Conservation (phyloP, 371 early-diverging fungal species). For the Neoconidiobolus thromboides region DNA sequence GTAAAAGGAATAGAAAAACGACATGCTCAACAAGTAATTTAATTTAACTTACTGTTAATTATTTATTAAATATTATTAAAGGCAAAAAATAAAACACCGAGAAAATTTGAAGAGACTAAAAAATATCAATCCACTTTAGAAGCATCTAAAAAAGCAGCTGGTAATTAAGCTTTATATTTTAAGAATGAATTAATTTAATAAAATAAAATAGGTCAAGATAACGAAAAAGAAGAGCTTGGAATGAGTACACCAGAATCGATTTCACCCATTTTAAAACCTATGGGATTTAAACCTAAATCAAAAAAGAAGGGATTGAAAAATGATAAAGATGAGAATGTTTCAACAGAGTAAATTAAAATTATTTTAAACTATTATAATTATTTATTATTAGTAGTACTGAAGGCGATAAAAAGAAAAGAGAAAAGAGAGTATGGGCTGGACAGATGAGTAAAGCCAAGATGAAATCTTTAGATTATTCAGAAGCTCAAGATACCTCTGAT, state of each 20-base stretch:
- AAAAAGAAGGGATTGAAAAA: slow-evolving; percentile 30
- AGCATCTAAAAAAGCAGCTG: slow-evolving; percentile 38
- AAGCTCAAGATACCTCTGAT: slow-evolving; percentile 12
- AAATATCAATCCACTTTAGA: slow-evolving; percentile 55
- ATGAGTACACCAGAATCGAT: neutral
- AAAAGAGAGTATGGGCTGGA: slow-evolving; percentile 43
- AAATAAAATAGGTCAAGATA: neutral
- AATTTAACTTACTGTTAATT: slow-evolving; percentile 13
- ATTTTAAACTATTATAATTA: neutral
- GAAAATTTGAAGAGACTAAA: slow-evolving; percentile 67
- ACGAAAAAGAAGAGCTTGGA: slow-evolving; percentile 5
- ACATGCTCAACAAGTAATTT: slow-evolving; percentile 14
- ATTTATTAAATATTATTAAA: slow-evolving; percentile 19
- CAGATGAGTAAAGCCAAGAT: slow-evolving; percentile 38
- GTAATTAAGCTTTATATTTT: slow-evolving; percentile 11
- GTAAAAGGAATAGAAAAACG: slow-evolving; percentile 22
- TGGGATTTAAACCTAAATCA: slow-evolving; percentile 10
- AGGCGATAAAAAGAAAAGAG: slow-evolving; percentile 17
- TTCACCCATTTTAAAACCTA: slow-evolving; percentile 16
- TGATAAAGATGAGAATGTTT: slow-evolving; percentile 12
- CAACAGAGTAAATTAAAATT: neutral
- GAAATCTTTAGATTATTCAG: slow-evolving; percentile 43
- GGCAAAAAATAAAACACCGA: slow-evolving; percentile 32
- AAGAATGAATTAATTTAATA: neutral
- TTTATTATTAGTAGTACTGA: neutral